A percentile compares a stretch with the other conserved stretches of the same genome.
These are phyloP conservation scores for Camelina hispida DNA, from an alignment of 345 rosid genomes.

Conservation along the genomic window DNA sequence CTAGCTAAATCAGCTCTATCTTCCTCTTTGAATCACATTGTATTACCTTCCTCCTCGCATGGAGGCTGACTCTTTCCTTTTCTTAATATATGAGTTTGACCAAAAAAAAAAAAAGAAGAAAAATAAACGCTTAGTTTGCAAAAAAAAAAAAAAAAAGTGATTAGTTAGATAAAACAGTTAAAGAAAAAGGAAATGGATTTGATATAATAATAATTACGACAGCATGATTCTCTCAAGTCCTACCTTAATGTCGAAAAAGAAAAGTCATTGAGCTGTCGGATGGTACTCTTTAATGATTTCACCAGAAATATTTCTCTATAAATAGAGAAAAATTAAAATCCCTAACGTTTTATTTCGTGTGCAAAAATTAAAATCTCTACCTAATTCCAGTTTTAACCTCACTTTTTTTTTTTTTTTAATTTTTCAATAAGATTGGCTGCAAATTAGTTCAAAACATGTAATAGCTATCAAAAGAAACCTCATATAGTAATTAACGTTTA, in stretches of 20 bases:
- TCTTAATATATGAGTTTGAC: too few relatives aligned
- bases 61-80: too few relatives aligned
- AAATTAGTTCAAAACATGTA: conserved; percentile 5
- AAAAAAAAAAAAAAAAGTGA: neutral
- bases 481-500: conserved; percentile 28
- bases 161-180: neutral
- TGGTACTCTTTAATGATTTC: conserved; percentile 46
- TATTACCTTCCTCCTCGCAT: too few relatives aligned
- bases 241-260: conserved; percentile 45
- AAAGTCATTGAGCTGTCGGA: conserved; percentile 48
- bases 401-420: too few relatives aligned
- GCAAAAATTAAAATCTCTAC: conserved; percentile 13
- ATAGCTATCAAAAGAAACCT: conserved; percentile 24
- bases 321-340: conserved; percentile 6
- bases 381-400: conserved; percentile 36
- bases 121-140: conserved; percentile 9
- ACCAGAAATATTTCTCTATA: conserved; percentile 34
- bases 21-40: too few relatives aligned
- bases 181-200: conserved; percentile 15
- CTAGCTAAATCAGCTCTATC: too few relatives aligned
- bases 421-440: conserved; percentile 6
- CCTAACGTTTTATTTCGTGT: conserved; percentile 1
- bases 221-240: conserved; percentile 38
- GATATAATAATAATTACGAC: conserved; percentile 42
- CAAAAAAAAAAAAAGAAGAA: too few relatives aligned